phyloP scores from a whole-genome alignment of 2,329 filamentous ascomycete genomes.

The Fusarium heterosporum region DNA sequence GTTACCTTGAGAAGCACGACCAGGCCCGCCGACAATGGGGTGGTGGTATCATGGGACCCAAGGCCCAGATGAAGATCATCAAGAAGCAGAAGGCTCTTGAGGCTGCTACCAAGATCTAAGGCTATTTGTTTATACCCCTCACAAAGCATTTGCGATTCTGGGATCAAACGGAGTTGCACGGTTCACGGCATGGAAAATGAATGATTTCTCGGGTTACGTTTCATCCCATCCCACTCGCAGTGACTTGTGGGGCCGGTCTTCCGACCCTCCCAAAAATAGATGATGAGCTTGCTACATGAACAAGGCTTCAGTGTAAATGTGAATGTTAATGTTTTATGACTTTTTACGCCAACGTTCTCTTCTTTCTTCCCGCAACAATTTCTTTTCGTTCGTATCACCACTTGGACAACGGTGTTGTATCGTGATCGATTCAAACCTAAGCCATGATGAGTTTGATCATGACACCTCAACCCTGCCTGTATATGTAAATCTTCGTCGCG shows the following conservation, averaged over 20 bases:
- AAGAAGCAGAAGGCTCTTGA: constrained; percentile 97
- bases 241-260: constrained; percentile 44
- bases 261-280: constrained; percentile 56
- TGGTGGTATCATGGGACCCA: constrained; percentile 98
- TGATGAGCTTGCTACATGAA: constrained; percentile 47
- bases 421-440: background rate
- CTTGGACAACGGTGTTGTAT: background rate
- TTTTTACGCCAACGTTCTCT: background rate
- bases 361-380: too few species aligned
- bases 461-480: too few species aligned
- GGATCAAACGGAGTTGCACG: constrained; percentile 56
- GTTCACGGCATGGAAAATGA: constrained; percentile 59
- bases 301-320: constrained; percentile 28
- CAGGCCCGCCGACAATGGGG: constrained; percentile 94
- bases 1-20: constrained; percentile 96
- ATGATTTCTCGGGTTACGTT: constrained; percentile 55
- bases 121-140: constrained; percentile 55
- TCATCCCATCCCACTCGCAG: constrained; percentile 47
- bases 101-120: constrained; percentile 96
- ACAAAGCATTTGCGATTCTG: constrained; percentile 54
- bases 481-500: too few species aligned
- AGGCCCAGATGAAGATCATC: constrained; percentile 80
- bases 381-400: background rate
- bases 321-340: background rate
- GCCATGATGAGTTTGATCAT: background rate